A percentile compares a stretch with the other conserved stretches of the same genome.
phyloP scores from a whole-genome alignment of 768 basidiomycete genomes.

The Boletus eberwhitei region DNA sequence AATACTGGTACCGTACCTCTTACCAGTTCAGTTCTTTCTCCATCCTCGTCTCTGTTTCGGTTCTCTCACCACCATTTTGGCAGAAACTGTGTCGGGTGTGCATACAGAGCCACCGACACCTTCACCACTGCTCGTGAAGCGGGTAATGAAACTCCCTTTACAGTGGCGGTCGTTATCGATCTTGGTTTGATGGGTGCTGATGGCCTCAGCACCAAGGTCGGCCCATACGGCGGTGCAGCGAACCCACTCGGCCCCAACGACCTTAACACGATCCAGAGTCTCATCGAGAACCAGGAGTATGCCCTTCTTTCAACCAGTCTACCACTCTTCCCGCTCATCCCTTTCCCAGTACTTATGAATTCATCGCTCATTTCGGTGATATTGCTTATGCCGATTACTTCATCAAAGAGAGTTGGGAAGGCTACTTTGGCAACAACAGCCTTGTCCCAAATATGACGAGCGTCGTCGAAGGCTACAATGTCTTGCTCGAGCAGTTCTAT shows the following conservation, averaged over 20 bases:
- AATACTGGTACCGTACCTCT: slow-evolving; percentile 28
- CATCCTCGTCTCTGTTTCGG: neutral
- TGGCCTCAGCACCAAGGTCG: slow-evolving; percentile 29
- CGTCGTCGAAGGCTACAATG: slow-evolving; percentile 23
- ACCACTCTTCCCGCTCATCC: neutral
- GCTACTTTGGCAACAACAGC: slow-evolving; percentile 28
- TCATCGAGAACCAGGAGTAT: slow-evolving; percentile 27
- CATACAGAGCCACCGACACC: slow-evolving; percentile 23
- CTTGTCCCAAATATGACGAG: slow-evolving; percentile 26
- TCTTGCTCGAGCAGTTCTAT: slow-evolving; percentile 25
- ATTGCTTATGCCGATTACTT: slow-evolving; percentile 30
- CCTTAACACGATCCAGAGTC: slow-evolving; percentile 29
- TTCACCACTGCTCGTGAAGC: slow-evolving; percentile 22
- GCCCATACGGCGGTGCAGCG: slow-evolving; percentile 20
- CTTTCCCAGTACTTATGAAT: slow-evolving; percentile 21
- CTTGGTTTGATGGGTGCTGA: slow-evolving; percentile 29
- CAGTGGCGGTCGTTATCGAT: slow-evolving; percentile 25
- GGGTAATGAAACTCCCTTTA: slow-evolving; percentile 20
- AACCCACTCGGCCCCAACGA: slow-evolving; percentile 25
- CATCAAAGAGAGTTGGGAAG: slow-evolving; percentile 29
- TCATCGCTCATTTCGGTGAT: slow-evolving; percentile 26
- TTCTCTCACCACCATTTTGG: neutral
- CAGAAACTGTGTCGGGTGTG: slow-evolving; percentile 28
- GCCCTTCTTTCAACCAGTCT: neutral
- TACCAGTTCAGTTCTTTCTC: slow-evolving; percentile 19